Percentiles rank a stretch among this genome's conserved stretches.
These are phyloP conservation scores for Vigna angularis DNA, from an alignment of 306 rosid genomes.

Conservation along the genomic window DNA sequence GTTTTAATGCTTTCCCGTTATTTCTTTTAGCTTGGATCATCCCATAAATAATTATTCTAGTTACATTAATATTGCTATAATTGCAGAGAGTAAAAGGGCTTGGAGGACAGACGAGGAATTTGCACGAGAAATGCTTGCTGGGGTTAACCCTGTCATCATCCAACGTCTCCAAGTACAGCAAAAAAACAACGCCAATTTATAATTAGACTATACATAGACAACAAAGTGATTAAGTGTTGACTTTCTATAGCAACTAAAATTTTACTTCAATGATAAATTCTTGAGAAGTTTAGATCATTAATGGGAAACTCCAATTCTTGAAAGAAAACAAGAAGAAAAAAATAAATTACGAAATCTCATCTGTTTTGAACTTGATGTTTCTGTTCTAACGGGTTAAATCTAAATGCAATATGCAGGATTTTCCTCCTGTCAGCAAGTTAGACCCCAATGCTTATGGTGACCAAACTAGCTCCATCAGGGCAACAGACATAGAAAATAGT, in stretches of 20 bases:
- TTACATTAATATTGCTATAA: background rate
- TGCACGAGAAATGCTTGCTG: slow-evolving; percentile 93
- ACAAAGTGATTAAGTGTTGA: background rate
- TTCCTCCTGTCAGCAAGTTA: slow-evolving; percentile 86
- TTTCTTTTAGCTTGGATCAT: background rate
- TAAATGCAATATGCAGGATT: slow-evolving; percentile 63
- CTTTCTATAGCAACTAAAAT: background rate
- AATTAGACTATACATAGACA: background rate
- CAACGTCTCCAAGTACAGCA: slow-evolving; percentile 66
- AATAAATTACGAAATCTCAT: background rate
- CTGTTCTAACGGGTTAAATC: background rate
- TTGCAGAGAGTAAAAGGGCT: slow-evolving; percentile 72
- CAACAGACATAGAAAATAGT: slow-evolving; percentile 59
- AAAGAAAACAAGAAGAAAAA: background rate
- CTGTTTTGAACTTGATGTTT: background rate
- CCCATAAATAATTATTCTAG: background rate
- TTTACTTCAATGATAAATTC: background rate
- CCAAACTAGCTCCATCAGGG: slow-evolving; percentile 73
- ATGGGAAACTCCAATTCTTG: background rate
- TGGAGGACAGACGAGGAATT: slow-evolving; percentile 97
- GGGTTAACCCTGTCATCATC: slow-evolving; percentile 91
- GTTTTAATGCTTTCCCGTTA: slow-evolving; percentile 6
- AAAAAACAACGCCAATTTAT: background rate
- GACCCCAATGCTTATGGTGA: slow-evolving; percentile 68
- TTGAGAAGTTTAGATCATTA: no score